Evolutionary conservation across 1,284 basidiomycete genomes (phyloP), one percentile per base, ranked within the genome.

Genomic region (Kwoniella shivajii): DNA sequence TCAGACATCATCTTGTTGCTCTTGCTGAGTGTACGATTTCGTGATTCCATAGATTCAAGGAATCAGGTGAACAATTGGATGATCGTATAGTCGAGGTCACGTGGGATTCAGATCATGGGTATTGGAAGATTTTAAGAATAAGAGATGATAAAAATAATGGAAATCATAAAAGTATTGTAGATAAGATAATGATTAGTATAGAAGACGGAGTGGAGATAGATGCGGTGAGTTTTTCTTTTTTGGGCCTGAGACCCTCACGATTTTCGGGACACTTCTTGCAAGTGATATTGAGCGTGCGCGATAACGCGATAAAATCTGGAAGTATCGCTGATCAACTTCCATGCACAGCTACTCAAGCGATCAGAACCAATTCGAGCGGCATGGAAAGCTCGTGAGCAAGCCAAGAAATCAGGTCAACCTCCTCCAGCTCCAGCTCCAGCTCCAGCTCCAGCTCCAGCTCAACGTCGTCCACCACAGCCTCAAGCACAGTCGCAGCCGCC

Each of bases 71-170:
- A 70, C 93, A 99, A 74, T 83, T 88, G 60, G 93, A 99, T 72
- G 93, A 97, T 72, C 85, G 94, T 7, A 85, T 99, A 47, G 89
- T 97, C 27, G 96, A 99, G 74, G 92, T 94, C 22, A 85, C 86
- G 56, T 99, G 96, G 95, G 88, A 95, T 67, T 61, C 81, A 7
- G 72, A 76, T 6, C 50, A 69, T 16, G 83, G 84, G 39, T 83
- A 83, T 49, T 97, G 93, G 92, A 85, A 85, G 52, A 86, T 92
- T 83, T 86, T 96, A 84, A 85, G 94, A 37, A 93, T 94, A 74
- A 80, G 94, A 66, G 86, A 94, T 69, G 93, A 97, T 78, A 97
- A 97, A 74, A 88, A 85, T 3, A 79, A 92, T 64, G 93, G 89
- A 29, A 97, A 97, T 77, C 90, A 91, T 76, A 84, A 83, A 56